Evolutionary conservation across 148 eudicot genomes (phyloP), one percentile per base, ranked within the genome.

Genomic region (Amaranthus cruentus): DNA sequence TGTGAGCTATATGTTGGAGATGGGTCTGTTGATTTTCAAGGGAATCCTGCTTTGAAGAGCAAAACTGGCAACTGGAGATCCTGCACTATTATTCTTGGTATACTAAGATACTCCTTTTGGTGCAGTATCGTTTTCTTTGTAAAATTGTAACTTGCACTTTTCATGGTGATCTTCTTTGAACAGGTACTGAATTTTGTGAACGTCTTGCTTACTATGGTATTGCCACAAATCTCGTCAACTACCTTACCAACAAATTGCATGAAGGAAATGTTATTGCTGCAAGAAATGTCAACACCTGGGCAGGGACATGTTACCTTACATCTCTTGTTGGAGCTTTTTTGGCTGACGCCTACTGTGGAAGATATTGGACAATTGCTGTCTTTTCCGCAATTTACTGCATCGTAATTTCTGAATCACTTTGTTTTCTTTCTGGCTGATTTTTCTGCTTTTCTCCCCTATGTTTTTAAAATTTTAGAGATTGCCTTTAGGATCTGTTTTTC

Each of bases 101-200:
- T 47, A 55, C n/a, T 5, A 28, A 67, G 47, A 13, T 47, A 6
- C 49, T 50, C 49, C 38, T 28, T 28, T 28, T 28, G 1, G 38
- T 4, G 43, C 47, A 12, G 38, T 28, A 28, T 28, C 2, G 38
- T 28, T 28, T 73, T 50, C 4, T 6, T n/a, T 42, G 44, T 51
- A 13, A 1, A 14, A 11, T 10, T 4, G 55, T 53, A 61, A 76
- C 62, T 6, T 65, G 13, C 67, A 51, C 6, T 8, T 21, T 47
- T n/a, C 11, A 51, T 6, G 12, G 38, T n/a, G 5, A n/a, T 68
- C 53, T 62, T 47, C 59, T 11, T 28, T 28, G 38, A 28, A 28
- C 85, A 91, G 97, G 97, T 66, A 89, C 85, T n/a, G 97, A 91
- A 80, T 89, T 94, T 57, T 91, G 97, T 73, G 97, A 91, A 82